Evolutionary conservation across 2,329 filamentous ascomycete species (phyloP).

Genomic region (Sporothrix dimorphospora): DNA sequence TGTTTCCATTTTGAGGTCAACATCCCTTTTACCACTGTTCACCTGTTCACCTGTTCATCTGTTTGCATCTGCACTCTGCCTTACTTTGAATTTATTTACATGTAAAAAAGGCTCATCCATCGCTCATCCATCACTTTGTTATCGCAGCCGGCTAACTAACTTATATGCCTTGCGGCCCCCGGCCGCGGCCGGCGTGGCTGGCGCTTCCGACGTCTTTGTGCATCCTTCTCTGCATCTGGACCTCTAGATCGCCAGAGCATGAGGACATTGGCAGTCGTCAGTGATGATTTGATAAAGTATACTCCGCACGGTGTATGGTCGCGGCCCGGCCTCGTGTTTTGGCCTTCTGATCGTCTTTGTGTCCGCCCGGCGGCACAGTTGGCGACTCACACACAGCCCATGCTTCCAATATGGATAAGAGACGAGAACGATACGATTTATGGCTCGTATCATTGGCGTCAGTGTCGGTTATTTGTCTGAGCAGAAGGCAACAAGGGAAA

Average conservation of each 20-base stretch:
- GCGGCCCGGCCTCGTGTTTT: background rate
- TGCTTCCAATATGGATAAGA: background rate
- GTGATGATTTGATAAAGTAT: background rate
- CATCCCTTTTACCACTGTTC: background rate
- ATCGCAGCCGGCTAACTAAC: background rate
- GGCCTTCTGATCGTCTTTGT: background rate
- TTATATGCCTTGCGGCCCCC: constrained; percentile 3
- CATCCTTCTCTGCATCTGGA: background rate
- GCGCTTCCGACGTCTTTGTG: constrained; percentile 4
- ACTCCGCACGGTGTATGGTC: background rate
- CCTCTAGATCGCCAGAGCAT: background rate
- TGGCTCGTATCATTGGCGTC: constrained; percentile 6
- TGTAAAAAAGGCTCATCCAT: background rate
- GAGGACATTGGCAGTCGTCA: background rate
- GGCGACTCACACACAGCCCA: constrained; percentile 3
- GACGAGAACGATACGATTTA: background rate
- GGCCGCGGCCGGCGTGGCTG: constrained; percentile 15
- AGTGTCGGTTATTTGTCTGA: background rate
- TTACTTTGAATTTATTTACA: background rate
- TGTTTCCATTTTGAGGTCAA: background rate
- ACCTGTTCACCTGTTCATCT: background rate
- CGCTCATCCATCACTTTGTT: background rate
- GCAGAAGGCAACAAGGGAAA: background rate
- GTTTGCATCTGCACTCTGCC: background rate
- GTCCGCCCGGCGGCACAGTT: constrained; percentile 6